Conservation (phyloP, 2,329 filamentous ascomycete genomes). For the Alternaria gaisen region DNA sequence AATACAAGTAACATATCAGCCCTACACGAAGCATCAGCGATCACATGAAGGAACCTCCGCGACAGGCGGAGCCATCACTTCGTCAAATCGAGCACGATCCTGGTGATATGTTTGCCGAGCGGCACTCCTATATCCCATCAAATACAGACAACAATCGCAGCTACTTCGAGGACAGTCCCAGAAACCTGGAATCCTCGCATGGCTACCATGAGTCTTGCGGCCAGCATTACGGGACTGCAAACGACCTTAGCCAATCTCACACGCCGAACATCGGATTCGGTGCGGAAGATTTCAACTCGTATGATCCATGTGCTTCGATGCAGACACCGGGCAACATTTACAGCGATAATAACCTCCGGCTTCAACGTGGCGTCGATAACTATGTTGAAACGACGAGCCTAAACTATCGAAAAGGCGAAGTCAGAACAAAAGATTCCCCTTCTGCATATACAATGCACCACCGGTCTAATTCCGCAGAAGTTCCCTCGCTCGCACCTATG, state of each 20-base stretch:
- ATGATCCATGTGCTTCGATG: conserved; percentile 8
- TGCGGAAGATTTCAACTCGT: conserved; percentile 10
- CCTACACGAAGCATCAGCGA: not conserved
- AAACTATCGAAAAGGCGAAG: conserved; percentile 5
- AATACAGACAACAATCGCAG: not conserved
- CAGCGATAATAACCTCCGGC: conserved; percentile 12
- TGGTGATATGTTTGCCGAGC: conserved; percentile 1
- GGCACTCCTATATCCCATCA: not conserved
- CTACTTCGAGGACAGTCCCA: conserved; percentile 1
- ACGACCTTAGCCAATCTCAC: conserved; percentile 25
- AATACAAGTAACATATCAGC: not conserved
- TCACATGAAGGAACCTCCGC: conserved; percentile 25
- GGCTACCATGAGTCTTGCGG: conserved; percentile 2
- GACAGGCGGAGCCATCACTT: conserved; percentile 9
- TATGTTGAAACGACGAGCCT: conserved; percentile 20
- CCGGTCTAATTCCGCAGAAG: conserved; percentile 11
- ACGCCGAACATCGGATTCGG: conserved; percentile 12
- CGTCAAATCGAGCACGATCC: not conserved
- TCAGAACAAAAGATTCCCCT: not conserved
- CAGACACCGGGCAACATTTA: conserved; percentile 7
- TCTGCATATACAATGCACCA: conserved; percentile 21
- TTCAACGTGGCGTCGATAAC: conserved; percentile 24
- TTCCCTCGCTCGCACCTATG: conserved; percentile 14
- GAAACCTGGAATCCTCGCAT: conserved; percentile 10
- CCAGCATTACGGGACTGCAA: conserved; percentile 19